Percentiles rank a stretch among this genome's conserved stretches.
These are phyloP conservation scores for Blastobotrys illinoisensis DNA, from an alignment of 1,139 yeast species.

Conservation along the genomic window DNA sequence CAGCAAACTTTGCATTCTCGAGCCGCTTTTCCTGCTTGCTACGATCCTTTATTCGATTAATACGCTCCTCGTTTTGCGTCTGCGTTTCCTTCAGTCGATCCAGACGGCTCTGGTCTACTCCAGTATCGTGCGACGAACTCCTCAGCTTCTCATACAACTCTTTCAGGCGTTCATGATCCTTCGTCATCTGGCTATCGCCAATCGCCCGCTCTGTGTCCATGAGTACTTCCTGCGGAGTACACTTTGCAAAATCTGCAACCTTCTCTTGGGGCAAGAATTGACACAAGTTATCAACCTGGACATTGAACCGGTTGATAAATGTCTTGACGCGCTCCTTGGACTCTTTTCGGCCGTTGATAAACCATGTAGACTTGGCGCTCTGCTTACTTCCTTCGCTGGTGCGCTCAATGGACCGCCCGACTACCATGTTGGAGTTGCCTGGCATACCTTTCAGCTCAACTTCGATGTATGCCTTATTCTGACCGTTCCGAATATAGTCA, in stretches of 20 bases:
- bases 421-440: conserved; percentile 33
- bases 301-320: conserved; percentile 49
- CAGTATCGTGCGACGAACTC: background rate
- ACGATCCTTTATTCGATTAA: conserved; percentile 21
- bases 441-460: conserved; percentile 52
- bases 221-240: conserved; percentile 69
- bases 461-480: conserved; percentile 50
- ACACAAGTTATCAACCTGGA: conserved; percentile 86
- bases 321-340: conserved; percentile 45
- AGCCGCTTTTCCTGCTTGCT: conserved; percentile 5
- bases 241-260: conserved; percentile 85
- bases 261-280: conserved; percentile 95
- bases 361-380: conserved; percentile 54
- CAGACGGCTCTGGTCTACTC: conserved; percentile 16
- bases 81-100: conserved; percentile 37
- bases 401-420: conserved; percentile 41
- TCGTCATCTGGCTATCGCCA: conserved; percentile 53
- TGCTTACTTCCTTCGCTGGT: conserved; percentile 20
- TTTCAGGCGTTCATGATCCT: conserved; percentile 54
- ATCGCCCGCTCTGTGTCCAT: conserved; percentile 79
- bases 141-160: conserved; percentile 22
- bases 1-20: conserved; percentile 3
- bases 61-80: conserved; percentile 27
- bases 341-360: conserved; percentile 42
- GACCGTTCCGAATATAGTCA: conserved; percentile 76